A percentile compares a stretch with the other conserved stretches of the same genome.
Conservation (phyloP, 352 stramenopile genomes). For the Globisporangium echinulatum region DNA sequence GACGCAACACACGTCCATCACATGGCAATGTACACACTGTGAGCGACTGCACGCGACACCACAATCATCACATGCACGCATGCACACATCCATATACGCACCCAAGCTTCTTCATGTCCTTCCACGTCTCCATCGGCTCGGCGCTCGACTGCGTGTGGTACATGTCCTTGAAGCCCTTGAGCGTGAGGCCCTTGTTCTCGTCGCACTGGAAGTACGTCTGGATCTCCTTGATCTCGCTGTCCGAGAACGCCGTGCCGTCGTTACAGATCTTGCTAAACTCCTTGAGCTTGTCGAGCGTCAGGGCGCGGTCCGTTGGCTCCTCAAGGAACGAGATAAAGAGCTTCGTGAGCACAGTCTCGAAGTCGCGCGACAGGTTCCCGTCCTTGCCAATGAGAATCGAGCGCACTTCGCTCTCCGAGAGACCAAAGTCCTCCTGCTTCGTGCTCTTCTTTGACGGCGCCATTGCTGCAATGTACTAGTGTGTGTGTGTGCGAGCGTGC, state of each 20-base stretch:
- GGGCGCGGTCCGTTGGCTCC: conserved; percentile 65
- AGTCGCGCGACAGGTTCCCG: conserved; percentile 77
- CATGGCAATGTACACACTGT: neutral
- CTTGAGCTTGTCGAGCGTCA: conserved; percentile 83
- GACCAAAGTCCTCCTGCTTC: conserved; percentile 32
- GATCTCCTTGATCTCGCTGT: conserved; percentile 88
- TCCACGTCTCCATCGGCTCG: conserved; percentile 85
- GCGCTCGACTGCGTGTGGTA: conserved; percentile 89
- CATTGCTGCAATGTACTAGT: conserved; percentile 20
- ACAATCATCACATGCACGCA: too few species aligned
- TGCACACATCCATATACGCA: conserved; percentile 21
- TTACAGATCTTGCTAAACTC: conserved; percentile 89
- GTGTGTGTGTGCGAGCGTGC: neutral
- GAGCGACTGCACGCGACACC: neutral
- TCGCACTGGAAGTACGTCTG: conserved; percentile 90
- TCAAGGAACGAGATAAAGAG: conserved; percentile 85
- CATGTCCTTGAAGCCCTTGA: conserved; percentile 89
- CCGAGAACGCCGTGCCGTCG: conserved; percentile 82
- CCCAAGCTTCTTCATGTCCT: conserved; percentile 86
- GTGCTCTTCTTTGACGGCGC: conserved; percentile 49
- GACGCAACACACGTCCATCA: neutral
- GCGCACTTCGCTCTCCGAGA: conserved; percentile 81
- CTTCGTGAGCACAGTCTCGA: conserved; percentile 79
- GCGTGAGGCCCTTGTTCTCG: conserved; percentile 86
- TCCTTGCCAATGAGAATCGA: conserved; percentile 78